Conservation (phyloP, 805 yeast species). For the Wickerhamia fluorescens region DNA sequence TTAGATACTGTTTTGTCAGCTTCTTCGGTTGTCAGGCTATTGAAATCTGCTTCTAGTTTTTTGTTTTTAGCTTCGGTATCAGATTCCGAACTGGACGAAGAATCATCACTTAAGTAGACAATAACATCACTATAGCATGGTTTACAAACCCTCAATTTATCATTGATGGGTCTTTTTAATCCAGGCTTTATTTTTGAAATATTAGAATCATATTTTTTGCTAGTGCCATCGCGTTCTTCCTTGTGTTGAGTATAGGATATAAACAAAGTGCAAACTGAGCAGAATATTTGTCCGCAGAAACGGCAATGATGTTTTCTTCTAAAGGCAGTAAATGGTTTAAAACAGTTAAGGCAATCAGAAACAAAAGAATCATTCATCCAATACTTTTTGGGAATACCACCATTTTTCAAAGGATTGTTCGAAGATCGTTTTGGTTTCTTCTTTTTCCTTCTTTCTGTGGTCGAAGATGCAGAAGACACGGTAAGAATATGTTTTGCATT, state of each 20-base stretch:
- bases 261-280: conserved; percentile 73
- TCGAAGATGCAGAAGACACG: conserved; percentile 28
- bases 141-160: conserved; percentile 70
- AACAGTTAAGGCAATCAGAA: conserved; percentile 79
- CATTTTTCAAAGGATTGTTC: conserved; percentile 37
- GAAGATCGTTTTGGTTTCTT: conserved; percentile 24
- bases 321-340: conserved; percentile 72
- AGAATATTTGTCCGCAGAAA: conserved; percentile 92
- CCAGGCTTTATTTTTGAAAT: conserved; percentile 5
- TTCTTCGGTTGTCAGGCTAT: not conserved
- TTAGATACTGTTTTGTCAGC: conserved; percentile 15
- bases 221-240: conserved; percentile 27
- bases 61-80: conserved; percentile 12
- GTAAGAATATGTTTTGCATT: conserved; percentile 33
- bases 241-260: conserved; percentile 50
- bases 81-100: conserved; percentile 25
- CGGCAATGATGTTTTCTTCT: conserved; percentile 92
- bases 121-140: conserved; percentile 72
- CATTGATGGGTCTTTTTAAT: conserved; percentile 46
- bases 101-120: conserved; percentile 61
- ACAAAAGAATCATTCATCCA: conserved; percentile 98
- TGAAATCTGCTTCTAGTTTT: conserved; percentile 1
- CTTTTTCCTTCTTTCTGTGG: conserved; percentile 17
- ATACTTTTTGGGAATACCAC: conserved; percentile 66
- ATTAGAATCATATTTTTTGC: conserved; percentile 7